Conservation (phyloP, 352 stramenopile genomes). For the Globisporangium cystogenes region DNA sequence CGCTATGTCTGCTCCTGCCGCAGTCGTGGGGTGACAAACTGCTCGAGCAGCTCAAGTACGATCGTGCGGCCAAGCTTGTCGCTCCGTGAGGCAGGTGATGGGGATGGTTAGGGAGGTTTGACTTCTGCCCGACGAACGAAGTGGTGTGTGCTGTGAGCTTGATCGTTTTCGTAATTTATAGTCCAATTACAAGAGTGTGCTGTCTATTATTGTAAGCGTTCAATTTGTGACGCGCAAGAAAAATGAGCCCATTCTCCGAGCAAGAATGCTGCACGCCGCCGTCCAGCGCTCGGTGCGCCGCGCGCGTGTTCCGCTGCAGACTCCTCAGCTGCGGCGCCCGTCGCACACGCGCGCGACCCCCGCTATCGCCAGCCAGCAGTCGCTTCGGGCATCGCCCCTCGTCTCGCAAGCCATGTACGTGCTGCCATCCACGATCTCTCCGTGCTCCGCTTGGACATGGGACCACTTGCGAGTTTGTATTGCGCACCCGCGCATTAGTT, state of each 20-base stretch:
- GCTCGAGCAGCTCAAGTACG: slow-evolving; percentile 15
- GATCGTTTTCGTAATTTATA: no score
- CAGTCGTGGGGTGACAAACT: slow-evolving; percentile 15
- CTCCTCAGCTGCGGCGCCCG: slow-evolving; percentile 5
- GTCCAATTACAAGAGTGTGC: no score
- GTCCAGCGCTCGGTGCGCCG: slow-evolving; percentile 9
- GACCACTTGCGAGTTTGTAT: no score
- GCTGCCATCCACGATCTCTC: no score
- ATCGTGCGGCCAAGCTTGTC: neutral
- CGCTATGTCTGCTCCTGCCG: slow-evolving; percentile 8
- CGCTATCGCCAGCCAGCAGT: neutral
- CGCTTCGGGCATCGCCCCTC: neutral
- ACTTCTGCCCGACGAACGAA: no score
- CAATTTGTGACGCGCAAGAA: no score
- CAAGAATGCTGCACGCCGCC: slow-evolving; percentile 10
- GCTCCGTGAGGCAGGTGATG: no score
- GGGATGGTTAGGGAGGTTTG: no score
- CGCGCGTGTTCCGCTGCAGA: neutral
- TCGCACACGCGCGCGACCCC: slow-evolving; percentile 1
- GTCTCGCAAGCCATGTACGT: slow-evolving; percentile 13
- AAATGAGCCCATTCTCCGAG: neutral
- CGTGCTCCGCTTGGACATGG: no score
- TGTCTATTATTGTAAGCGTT: no score
- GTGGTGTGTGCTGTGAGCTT: no score
- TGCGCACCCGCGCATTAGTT: no score